Percentiles rank a stretch among this genome's conserved stretches.
Evolutionary conservation across 495 filamentous ascomycete species (phyloP).

Genomic region (Penicillium waksmanii): DNA sequence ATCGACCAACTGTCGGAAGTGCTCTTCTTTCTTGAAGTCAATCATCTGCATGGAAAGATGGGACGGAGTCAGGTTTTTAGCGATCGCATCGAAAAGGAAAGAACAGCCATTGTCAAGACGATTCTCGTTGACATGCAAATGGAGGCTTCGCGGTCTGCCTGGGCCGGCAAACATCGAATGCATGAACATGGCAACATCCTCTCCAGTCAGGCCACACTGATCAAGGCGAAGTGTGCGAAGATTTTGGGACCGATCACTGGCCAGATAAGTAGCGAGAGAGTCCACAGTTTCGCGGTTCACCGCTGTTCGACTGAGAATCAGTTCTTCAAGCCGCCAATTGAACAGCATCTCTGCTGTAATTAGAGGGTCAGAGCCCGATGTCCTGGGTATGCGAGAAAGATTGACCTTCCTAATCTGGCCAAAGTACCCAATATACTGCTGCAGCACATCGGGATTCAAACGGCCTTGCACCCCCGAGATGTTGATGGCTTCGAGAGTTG

Average conservation of each 20-base stretch:
- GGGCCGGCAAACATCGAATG: slow-evolving; percentile 63
- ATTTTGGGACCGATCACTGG: slow-evolving; percentile 62
- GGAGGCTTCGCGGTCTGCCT: slow-evolving; percentile 64
- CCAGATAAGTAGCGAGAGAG: slow-evolving; percentile 66
- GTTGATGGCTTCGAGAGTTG: slow-evolving; percentile 75
- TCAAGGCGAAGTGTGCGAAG: slow-evolving; percentile 74
- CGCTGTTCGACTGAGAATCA: slow-evolving; percentile 67
- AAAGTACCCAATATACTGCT: slow-evolving; percentile 66
- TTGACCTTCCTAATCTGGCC: slow-evolving; percentile 73
- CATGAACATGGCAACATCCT: slow-evolving; percentile 76
- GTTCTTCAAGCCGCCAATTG: slow-evolving; percentile 75
- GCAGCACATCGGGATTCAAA: slow-evolving; percentile 64
- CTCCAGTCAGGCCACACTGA: slow-evolving; percentile 78
- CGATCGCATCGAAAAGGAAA: slow-evolving; percentile 70
- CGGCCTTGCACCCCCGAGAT: slow-evolving; percentile 77
- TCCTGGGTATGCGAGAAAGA: slow-evolving; percentile 67
- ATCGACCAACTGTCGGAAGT: slow-evolving; percentile 72
- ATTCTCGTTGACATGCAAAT: slow-evolving; percentile 82
- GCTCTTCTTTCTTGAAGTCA: slow-evolving; percentile 76
- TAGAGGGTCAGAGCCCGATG: slow-evolving; percentile 64
- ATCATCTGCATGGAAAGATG: slow-evolving; percentile 82
- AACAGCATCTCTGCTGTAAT: slow-evolving; percentile 68
- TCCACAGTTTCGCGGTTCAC: slow-evolving; percentile 60
- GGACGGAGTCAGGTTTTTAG: slow-evolving; percentile 64
- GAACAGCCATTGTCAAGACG: slow-evolving; percentile 73